phyloP scores from a whole-genome alignment of 2,329 filamentous ascomycete genomes.

The Chaetomium globosum region DNA sequence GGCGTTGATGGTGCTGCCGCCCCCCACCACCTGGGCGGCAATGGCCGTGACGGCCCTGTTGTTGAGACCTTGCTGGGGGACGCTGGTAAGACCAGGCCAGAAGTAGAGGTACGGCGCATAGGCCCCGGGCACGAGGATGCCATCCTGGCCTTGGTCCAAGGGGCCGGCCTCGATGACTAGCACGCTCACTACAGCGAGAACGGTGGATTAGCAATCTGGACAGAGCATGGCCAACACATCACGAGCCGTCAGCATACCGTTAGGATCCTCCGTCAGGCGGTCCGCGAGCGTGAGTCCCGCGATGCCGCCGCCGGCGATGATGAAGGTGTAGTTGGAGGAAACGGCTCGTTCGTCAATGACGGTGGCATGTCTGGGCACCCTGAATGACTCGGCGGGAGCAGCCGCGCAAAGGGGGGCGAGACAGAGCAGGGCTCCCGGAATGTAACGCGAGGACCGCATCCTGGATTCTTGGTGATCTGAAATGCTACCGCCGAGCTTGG shows the following conservation, averaged over 20 bases:
- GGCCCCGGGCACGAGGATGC: constrained; percentile 39
- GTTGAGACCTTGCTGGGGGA: constrained; percentile 38
- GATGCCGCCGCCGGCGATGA: constrained; percentile 41
- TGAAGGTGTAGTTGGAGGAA: constrained; percentile 22
- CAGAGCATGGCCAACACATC: neutral
- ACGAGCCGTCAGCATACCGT: constrained; percentile 24
- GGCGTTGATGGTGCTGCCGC: constrained; percentile 44
- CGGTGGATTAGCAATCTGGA: neutral
- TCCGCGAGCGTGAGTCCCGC: constrained; percentile 39
- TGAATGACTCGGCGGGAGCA: constrained; percentile 7
- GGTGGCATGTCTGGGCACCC: constrained; percentile 32
- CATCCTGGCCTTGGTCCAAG: constrained; percentile 37
- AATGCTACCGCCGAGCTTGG: neutral
- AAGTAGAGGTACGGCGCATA: constrained; percentile 40
- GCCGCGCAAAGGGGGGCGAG: constrained; percentile 19
- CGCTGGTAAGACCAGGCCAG: constrained; percentile 37
- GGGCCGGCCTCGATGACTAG: constrained; percentile 40
- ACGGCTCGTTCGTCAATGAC: constrained; percentile 28
- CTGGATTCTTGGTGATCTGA: constrained; percentile 1
- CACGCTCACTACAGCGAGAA: constrained; percentile 33
- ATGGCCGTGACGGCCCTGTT: constrained; percentile 33
- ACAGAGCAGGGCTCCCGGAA: constrained; percentile 21
- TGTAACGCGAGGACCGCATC: constrained; percentile 17
- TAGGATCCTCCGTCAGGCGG: constrained; percentile 38
- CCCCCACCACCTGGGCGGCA: constrained; percentile 42